These are phyloP conservation scores for Galeopsis tetrahit DNA, from an alignment of 257 asterid species.

Conservation along the genomic window DNA sequence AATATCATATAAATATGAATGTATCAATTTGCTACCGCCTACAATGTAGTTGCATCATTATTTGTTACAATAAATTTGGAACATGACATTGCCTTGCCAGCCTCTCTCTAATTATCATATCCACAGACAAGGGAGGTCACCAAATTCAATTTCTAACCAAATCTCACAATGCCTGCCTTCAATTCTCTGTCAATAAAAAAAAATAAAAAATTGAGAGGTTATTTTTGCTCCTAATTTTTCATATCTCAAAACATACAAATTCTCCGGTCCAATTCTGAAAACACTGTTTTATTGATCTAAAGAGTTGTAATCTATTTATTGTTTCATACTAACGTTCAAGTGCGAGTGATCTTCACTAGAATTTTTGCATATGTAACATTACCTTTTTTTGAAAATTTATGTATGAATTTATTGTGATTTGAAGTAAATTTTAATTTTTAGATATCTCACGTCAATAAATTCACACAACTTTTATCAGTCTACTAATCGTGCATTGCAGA, in stretches of 20 bases:
- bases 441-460: too few relatives aligned
- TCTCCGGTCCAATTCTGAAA: too few relatives aligned
- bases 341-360: too few relatives aligned
- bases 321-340: too few relatives aligned
- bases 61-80: neutral
- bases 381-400: too few relatives aligned
- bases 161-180: neutral
- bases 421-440: too few relatives aligned
- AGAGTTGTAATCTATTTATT: too few relatives aligned
- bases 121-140: neutral
- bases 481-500: too few relatives aligned
- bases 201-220: neutral
- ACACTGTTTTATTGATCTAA: too few relatives aligned
- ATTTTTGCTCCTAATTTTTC: neutral
- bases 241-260: neutral
- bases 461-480: too few relatives aligned
- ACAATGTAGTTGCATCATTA: neutral
- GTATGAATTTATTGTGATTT: too few relatives aligned
- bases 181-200: neutral
- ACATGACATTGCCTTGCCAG: neutral
- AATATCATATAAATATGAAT: neutral
- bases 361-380: too few relatives aligned
- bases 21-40: neutral
- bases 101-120: neutral
- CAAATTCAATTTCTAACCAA: neutral